phyloP scores from a whole-genome alignment of 805 yeast genomes.

The Starmerella floricola region DNA sequence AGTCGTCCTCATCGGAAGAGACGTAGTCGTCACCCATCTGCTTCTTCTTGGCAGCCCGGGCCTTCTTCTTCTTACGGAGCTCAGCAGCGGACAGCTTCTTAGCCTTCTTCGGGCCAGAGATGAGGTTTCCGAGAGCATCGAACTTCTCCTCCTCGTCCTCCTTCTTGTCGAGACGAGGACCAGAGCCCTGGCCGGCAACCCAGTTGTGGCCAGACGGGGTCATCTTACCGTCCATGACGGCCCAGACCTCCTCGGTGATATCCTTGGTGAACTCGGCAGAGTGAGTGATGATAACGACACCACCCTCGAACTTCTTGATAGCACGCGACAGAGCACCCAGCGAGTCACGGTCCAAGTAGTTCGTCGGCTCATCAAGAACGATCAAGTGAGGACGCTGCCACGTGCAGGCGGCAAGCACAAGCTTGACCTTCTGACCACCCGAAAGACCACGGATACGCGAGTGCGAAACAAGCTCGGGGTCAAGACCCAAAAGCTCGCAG shows the following conservation, averaged over 20 bases:
- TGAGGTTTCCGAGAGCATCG: conserved; percentile 99
- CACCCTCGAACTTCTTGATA: conserved; percentile 97
- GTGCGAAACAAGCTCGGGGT: conserved; percentile 98
- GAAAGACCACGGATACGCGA: conserved; percentile 99
- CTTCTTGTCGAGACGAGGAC: conserved; percentile 98
- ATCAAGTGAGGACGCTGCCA: conserved; percentile 99
- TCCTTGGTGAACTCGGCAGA: conserved; percentile 99
- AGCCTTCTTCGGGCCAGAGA: conserved; percentile 91
- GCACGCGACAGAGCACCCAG: conserved; percentile 99
- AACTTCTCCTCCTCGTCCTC: conserved; percentile 91
- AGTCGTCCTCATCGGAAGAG: conserved; percentile 65
- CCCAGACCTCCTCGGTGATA: conserved; percentile 99
- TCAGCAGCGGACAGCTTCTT: conserved; percentile 97
- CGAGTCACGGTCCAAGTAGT: conserved; percentile 98
- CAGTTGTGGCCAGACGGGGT: conserved; percentile 99
- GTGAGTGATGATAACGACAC: conserved; percentile 98
- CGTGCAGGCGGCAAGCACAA: conserved; percentile 98
- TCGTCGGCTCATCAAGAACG: conserved; percentile 99
- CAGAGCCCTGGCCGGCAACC: conserved; percentile 99
- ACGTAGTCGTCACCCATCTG: conserved; percentile 98
- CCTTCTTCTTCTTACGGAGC: conserved; percentile 99
- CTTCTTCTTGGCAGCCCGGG: conserved; percentile 99
- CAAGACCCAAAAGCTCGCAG: conserved; percentile 97
- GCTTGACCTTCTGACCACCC: conserved; percentile 99
- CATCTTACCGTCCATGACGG: conserved; percentile 95